phyloP scores from a whole-genome alignment of 805 yeast genomes.

The Sugiyamaella marilandica region DNA sequence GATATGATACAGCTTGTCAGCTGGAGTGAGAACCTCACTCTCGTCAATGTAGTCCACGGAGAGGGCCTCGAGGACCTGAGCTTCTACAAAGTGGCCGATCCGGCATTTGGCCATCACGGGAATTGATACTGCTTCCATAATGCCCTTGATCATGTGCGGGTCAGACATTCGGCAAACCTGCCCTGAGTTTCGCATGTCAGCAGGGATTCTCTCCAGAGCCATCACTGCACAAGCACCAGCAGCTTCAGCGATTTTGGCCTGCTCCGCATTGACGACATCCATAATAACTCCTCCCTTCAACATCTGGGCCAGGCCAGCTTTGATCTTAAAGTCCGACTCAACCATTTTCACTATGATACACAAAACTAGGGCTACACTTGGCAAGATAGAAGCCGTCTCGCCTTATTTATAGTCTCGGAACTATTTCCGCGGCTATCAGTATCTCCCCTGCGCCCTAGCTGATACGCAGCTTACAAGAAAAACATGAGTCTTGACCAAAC shows the following conservation, averaged over 20 bases:
- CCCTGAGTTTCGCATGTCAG: conserved; percentile 77
- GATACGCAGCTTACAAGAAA: no score
- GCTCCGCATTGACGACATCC: conserved; percentile 71
- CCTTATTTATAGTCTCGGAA: conserved; percentile 24
- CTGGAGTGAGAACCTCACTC: conserved; percentile 79
- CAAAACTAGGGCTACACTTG: no score
- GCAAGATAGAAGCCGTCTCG: background rate
- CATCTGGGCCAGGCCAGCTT: conserved; percentile 83
- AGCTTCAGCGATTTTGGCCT: conserved; percentile 70
- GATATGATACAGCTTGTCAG: conserved; percentile 65
- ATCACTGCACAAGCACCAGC: conserved; percentile 90
- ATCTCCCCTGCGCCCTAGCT: no score
- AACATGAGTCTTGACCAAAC: no score
- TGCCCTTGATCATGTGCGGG: conserved; percentile 70
- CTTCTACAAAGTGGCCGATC: conserved; percentile 80
- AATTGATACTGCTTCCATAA: conserved; percentile 54
- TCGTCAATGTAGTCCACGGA: conserved; percentile 79
- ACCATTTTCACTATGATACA: background rate
- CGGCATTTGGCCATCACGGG: conserved; percentile 81
- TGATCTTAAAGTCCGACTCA: conserved; percentile 33
- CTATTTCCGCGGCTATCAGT: no score
- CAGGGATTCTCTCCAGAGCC: conserved; percentile 83
- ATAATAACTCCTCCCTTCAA: conserved; percentile 50
- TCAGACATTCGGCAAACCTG: conserved; percentile 85
- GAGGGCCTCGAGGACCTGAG: conserved; percentile 66